A percentile compares a stretch with the other conserved stretches of the same genome.
Conservation (phyloP, 228 moss, liverwort and hornwort genomes). For the Sphagnum magellanicum region DNA sequence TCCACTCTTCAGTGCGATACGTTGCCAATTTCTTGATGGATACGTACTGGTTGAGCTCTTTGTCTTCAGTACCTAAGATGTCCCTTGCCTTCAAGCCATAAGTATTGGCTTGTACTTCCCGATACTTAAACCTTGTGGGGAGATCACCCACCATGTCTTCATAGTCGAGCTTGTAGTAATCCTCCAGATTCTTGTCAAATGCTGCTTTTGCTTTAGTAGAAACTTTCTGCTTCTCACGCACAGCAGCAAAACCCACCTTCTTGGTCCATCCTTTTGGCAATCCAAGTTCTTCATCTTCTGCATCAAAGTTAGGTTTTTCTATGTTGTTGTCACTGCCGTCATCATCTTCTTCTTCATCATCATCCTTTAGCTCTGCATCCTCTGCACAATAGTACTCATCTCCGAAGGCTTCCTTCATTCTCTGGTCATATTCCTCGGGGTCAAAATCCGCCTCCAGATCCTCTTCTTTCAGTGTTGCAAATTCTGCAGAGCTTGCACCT, state of each 20-base stretch:
- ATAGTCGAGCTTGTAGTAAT: slow-evolving; percentile 95
- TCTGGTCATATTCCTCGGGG: slow-evolving; percentile 79
- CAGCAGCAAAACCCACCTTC: slow-evolving; percentile 56
- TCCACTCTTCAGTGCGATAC: slow-evolving; percentile 82
- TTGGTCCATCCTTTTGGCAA: slow-evolving; percentile 25
- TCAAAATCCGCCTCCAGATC: slow-evolving; percentile 88
- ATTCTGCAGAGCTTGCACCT: slow-evolving; percentile 34
- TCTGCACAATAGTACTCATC: slow-evolving; percentile 75
- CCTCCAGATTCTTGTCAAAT: slow-evolving; percentile 85
- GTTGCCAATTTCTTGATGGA: slow-evolving; percentile 90
- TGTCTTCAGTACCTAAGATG: slow-evolving; percentile 63
- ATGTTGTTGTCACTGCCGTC: slow-evolving; percentile 38
- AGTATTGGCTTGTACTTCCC: slow-evolving; percentile 60
- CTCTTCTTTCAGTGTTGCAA: slow-evolving; percentile 44
- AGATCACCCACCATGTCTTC: slow-evolving; percentile 88
- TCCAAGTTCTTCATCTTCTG: slow-evolving; percentile 58
- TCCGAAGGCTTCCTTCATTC: slow-evolving; percentile 91
- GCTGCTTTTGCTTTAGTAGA: slow-evolving; percentile 74
- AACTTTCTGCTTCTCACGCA: slow-evolving; percentile 50
- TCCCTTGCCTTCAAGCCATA: slow-evolving; percentile 69
- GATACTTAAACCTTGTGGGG: slow-evolving; percentile 82
- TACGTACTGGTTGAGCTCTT: slow-evolving; percentile 87
- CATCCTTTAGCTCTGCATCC: slow-evolving; percentile 33
- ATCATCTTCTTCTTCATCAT: slow-evolving; percentile 24
- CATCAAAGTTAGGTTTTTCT: slow-evolving; percentile 62